These are phyloP conservation scores for Colletotrichum zoysiae DNA, from an alignment of 2,329 filamentous ascomycete species.

Conservation along the genomic window DNA sequence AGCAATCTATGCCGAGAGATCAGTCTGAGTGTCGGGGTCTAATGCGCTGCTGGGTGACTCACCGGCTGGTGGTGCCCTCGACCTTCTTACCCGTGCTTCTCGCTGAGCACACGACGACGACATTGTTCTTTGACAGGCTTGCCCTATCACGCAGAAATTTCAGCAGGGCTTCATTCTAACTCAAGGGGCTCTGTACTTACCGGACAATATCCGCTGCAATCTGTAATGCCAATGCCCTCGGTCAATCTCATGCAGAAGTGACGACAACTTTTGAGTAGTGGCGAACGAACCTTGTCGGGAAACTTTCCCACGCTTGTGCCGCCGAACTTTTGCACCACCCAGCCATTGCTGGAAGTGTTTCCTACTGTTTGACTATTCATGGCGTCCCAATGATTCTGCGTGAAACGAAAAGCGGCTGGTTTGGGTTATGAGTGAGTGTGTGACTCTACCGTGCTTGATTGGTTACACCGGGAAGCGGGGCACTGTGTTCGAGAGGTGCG, in stretches of 20 bases:
- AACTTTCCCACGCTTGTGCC: conserved; percentile 97
- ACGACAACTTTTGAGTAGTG: conserved; percentile 30
- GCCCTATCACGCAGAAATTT: conserved; percentile 56
- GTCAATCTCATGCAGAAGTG: conserved; percentile 46
- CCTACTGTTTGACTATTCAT: conserved; percentile 41
- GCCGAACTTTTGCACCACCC: conserved; percentile 95
- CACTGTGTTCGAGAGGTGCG: conserved; percentile 25
- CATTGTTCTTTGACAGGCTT: conserved; percentile 75
- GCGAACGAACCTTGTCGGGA: conserved; percentile 70
- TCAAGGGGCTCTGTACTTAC: conserved; percentile 50
- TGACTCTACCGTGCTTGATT: conserved; percentile 28
- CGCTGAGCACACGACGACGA: conserved; percentile 96
- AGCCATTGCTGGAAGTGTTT: conserved; percentile 63
- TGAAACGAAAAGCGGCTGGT: conserved; percentile 8
- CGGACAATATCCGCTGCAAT: conserved; percentile 79
- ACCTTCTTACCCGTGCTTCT: conserved; percentile 94
- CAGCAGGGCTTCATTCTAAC: conserved; percentile 35
- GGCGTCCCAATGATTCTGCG: conserved; percentile 20
- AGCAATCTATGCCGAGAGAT: conserved; percentile 59
- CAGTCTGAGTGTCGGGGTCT: conserved; percentile 10
- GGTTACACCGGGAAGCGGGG: conserved; percentile 25
- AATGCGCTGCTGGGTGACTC: conserved; percentile 57
- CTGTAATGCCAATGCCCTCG: conserved; percentile 42
- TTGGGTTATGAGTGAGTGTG: conserved; percentile 16
- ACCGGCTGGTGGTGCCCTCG: conserved; percentile 95